A percentile compares a stretch with the other conserved stretches of the same genome.
phyloP scores from a whole-genome alignment of 202 grass and related monocot species.

The Schoenoplectus triqueter region DNA sequence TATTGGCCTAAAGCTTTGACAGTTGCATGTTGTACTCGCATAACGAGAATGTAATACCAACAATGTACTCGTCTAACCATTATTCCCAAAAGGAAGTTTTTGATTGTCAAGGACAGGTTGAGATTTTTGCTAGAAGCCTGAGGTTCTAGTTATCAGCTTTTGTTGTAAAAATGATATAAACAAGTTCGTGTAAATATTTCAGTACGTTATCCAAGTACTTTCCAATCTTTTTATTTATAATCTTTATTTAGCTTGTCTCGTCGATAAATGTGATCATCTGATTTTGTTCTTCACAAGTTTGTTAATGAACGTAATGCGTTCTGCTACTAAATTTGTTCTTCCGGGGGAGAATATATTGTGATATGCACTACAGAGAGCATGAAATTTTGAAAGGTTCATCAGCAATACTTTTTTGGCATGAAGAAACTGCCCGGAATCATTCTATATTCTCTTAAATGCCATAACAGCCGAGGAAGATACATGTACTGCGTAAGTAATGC shows the following conservation, averaged over 20 bases:
- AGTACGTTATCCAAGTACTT: not conserved
- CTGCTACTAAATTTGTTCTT: not conserved
- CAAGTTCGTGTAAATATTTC: conserved; percentile 30
- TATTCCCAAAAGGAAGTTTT: not conserved
- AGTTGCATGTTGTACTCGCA: conserved; percentile 33
- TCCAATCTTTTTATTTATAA: not conserved
- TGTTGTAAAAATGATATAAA: conserved; percentile 24
- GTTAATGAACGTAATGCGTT: not conserved
- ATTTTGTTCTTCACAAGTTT: not conserved
- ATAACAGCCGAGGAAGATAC: conserved; percentile 12
- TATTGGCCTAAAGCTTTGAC: not conserved
- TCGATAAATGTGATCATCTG: not conserved
- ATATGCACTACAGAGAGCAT: not conserved
- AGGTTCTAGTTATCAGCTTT: conserved; percentile 10
- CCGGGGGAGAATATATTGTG: not conserved
- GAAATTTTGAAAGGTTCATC: not conserved
- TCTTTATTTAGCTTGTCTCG: not conserved
- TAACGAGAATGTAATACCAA: conserved; percentile 4
- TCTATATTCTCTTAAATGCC: not conserved
- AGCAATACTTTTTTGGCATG: not conserved
- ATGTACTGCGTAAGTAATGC: conserved; percentile 7
- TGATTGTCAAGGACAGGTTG: not conserved
- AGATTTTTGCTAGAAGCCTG: conserved; percentile 11
- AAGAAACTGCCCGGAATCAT: conserved; percentile 1
- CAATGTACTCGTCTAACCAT: conserved; percentile 23